Evolutionary conservation across 768 basidiomycete genomes (phyloP).

Genomic region (Cyclocybe aegerita): DNA sequence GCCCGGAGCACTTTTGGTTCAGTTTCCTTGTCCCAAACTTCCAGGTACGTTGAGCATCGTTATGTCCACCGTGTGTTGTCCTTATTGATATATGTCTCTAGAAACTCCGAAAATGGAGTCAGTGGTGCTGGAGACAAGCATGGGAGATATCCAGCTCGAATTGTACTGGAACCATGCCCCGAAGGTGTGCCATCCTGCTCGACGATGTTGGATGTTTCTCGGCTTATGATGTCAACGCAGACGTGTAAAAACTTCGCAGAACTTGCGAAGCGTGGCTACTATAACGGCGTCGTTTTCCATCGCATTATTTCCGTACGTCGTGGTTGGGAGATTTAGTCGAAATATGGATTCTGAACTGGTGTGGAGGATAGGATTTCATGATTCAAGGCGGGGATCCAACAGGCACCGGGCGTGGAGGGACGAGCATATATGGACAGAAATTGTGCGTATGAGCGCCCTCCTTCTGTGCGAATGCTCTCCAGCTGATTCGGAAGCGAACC

Average conservation of each 20-base stretch:
- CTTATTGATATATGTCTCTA: too few species aligned
- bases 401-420: slow-evolving; percentile 90
- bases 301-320: slow-evolving; percentile 78
- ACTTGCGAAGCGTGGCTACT: slow-evolving; percentile 89
- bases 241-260: slow-evolving; percentile 96
- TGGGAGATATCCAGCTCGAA: slow-evolving; percentile 88
- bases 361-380: slow-evolving; percentile 80
- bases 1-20: too few species aligned
- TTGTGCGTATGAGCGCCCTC: slow-evolving; percentile 54
- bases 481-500: slow-evolving; percentile 5
- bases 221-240: slow-evolving; percentile 38
- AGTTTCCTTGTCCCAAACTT: too few species aligned
- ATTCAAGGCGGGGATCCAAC: slow-evolving; percentile 95
- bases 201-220: background rate
- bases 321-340: background rate
- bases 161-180: slow-evolving; percentile 94
- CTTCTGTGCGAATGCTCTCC: background rate
- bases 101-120: slow-evolving; percentile 37
- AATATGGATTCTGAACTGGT: background rate
- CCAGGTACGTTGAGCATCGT: too few species aligned
- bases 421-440: slow-evolving; percentile 85
- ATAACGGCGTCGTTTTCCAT: slow-evolving; percentile 88
- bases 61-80: too few species aligned
- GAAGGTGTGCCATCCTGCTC: slow-evolving; percentile 31
- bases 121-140: slow-evolving; percentile 76